Base-by-base conservation (phyloP, 1,284 basidiomycete genomes). In the Tilletia horrida region DNA sequence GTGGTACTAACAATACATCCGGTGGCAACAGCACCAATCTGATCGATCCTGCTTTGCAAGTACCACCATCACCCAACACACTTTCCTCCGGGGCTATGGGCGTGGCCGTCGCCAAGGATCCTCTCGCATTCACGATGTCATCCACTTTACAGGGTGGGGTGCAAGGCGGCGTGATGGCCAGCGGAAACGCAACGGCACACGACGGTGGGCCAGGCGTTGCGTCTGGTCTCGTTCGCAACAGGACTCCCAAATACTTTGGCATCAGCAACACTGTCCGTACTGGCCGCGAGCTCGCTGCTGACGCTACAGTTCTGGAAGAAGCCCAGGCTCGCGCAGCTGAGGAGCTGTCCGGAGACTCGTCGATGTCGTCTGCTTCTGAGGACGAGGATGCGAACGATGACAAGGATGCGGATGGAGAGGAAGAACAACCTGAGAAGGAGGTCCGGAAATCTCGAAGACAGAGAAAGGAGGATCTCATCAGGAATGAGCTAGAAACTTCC, bases 221-320 rank as follows among this genome's bases (percentile, higher is more conserved):
- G 27, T n/a, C 50, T 7, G 27, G 23, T 7, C 23, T 52, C 21
- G 25, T 31, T 29, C 50, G 50, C 21, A 27, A 27, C 14, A 16
- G 50, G 13, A 27, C 50, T 3, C 23, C 50, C 21, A 67, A 71
- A 35, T 75, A 62, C 67, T 78, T 76, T 35, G 76, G 76, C 44
- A 69, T 77, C 47, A 68, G 68, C 55, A 76, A 77, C 66, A 66
- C 69, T 21, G 73, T 75, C 0, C 72, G 69, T 25, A 71, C 67
- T 1, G 76, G 76, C 16, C 68, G 66, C 25, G 75, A 74, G 52
- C 70, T 78, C 6, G 75, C 73, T n/a, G 67, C 70, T 42, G 65
- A 70, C 35, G 55, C 55, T 14, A 59, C 55, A 7, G 29, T 59
- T 4, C 55, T 59, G 29, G 55, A 59, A 21, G 55, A 59, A 29